Evolutionary conservation across 139 green algal genomes (phyloP).

Genomic region (Nannochloris sp.): DNA sequence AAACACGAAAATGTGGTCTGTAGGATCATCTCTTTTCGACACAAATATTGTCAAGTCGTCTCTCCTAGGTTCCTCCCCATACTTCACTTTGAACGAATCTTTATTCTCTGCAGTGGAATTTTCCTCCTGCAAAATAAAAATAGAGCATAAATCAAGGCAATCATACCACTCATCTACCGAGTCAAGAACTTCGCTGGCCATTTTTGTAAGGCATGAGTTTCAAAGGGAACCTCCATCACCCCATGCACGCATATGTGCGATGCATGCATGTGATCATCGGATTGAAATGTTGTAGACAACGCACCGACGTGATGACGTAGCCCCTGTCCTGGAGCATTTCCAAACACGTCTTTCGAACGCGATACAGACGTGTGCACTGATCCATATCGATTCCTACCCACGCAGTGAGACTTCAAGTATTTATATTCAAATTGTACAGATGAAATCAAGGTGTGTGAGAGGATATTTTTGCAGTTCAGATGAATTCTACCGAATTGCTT

Average conservation of each 20-base stretch:
- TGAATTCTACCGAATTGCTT: too few relatives aligned
- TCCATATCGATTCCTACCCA: constrained; percentile 45
- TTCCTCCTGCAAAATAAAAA: constrained; percentile 49
- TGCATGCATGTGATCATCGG: not conserved
- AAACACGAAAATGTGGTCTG: constrained; percentile 90
- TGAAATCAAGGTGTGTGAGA: too few relatives aligned
- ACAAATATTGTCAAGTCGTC: constrained; percentile 79
- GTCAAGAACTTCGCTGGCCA: not conserved
- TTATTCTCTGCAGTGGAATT: constrained; percentile 41
- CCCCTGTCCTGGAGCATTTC: constrained; percentile 87
- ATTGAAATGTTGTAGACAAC: not conserved
- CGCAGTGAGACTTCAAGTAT: too few relatives aligned
- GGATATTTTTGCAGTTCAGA: too few relatives aligned
- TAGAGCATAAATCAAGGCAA: not conserved
- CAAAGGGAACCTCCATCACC: too few relatives aligned
- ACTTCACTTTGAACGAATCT: constrained; percentile 72
- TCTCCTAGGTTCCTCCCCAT: constrained; percentile 58
- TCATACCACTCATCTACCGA: not conserved
- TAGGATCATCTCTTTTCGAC: constrained; percentile 40
- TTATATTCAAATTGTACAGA: too few relatives aligned
- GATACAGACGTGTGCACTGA: constrained; percentile 53
- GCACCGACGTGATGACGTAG: constrained; percentile 74
- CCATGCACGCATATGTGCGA: too few relatives aligned
- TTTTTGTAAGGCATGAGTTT: too few relatives aligned
- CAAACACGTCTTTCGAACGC: constrained; percentile 65